A percentile compares a stretch with the other conserved stretches of the same genome.
Evolutionary conservation across 495 filamentous ascomycete species (phyloP).

Genomic region (Trichoderma gamsii): DNA sequence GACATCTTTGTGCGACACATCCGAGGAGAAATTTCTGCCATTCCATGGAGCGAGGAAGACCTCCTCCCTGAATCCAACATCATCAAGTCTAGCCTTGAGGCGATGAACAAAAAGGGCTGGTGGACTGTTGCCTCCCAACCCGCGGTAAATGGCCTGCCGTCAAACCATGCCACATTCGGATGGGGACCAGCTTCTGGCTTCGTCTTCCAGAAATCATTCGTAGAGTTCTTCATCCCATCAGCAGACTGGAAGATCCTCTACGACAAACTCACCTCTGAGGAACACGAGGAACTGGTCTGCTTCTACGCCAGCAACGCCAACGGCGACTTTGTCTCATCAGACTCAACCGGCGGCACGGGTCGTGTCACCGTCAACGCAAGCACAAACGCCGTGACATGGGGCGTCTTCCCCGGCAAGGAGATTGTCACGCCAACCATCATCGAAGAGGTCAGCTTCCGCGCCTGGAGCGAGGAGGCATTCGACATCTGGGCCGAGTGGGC

Average conservation of each 20-base stretch:
- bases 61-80: conserved; percentile 76
- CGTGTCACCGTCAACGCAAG: conserved; percentile 31
- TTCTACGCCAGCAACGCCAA: conserved; percentile 76
- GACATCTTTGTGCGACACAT: conserved; percentile 75
- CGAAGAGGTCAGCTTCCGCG: conserved; percentile 88
- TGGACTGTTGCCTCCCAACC: conserved; percentile 98
- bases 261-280: conserved; percentile 49
- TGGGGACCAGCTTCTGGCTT: conserved; percentile 93
- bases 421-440: conserved; percentile 98
- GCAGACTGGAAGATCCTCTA: conserved; percentile 63
- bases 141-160: conserved; percentile 77
- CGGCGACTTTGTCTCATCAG: conserved; percentile 66
- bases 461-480: conserved; percentile 95
- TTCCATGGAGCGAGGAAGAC: conserved; percentile 92
- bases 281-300: conserved; percentile 58
- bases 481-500: conserved; percentile 94
- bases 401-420: conserved; percentile 91
- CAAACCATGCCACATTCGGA: conserved; percentile 73
- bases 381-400: conserved; percentile 96
- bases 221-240: conserved; percentile 83
- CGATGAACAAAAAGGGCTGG: conserved; percentile 77
- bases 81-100: conserved; percentile 67
- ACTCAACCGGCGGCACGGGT: conserved; percentile 29
- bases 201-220: conserved; percentile 97
- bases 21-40: conserved; percentile 61